Evolutionary conservation across 2,329 filamentous ascomycete genomes (phyloP).

Genomic region (Neopestalotiopsis sp.): DNA sequence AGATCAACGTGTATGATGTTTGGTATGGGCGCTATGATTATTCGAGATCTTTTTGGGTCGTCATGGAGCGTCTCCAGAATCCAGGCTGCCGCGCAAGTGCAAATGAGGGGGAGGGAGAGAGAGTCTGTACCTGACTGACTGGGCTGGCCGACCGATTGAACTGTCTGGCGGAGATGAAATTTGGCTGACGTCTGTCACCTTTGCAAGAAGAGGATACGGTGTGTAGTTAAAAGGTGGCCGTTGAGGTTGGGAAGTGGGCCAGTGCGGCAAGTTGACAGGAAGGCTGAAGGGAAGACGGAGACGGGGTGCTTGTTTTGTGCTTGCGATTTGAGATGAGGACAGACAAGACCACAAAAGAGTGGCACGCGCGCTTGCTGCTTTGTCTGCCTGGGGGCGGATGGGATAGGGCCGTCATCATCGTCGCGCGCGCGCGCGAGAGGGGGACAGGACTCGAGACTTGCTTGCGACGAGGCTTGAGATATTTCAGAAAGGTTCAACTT

Average conservation of each 20-base stretch:
- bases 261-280: constrained; percentile 7
- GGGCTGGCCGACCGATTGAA: not conserved
- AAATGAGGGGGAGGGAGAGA: constrained; percentile 10
- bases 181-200: not conserved
- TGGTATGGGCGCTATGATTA: constrained; percentile 20
- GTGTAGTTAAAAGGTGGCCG: constrained; percentile 11
- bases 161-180: constrained; percentile 17
- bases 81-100: constrained; percentile 21
- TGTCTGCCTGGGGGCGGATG: constrained; percentile 24
- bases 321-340: constrained; percentile 9
- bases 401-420: not conserved
- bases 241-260: constrained; percentile 16
- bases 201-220: constrained; percentile 12
- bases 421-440: not conserved
- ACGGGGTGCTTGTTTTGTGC: not conserved
- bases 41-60: constrained; percentile 11
- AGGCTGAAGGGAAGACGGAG: constrained; percentile 14
- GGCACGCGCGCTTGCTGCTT: constrained; percentile 25
- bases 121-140: constrained; percentile 14
- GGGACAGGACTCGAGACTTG: not conserved
- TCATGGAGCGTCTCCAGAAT: constrained; percentile 5
- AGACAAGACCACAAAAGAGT: constrained; percentile 1
- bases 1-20: constrained; percentile 16
- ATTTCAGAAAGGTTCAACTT: constrained; percentile 26
- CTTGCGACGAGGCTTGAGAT: not conserved